phyloP scores from a whole-genome alignment of 345 rosid genomes.

The Anacardium occidentale region DNA sequence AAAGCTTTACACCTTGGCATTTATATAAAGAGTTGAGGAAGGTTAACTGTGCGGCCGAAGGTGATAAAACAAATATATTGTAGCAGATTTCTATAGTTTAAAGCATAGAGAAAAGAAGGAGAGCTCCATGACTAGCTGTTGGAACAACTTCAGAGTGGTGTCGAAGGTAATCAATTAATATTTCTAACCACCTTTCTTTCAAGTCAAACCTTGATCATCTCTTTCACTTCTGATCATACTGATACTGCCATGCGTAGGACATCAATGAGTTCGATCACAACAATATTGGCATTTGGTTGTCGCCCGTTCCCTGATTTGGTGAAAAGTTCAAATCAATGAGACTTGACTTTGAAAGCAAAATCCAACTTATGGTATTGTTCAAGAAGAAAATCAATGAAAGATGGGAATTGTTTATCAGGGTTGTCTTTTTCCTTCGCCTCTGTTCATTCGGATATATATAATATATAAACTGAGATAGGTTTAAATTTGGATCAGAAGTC shows the following conservation, averaged over 20 bases:
- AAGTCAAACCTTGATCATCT: not conserved
- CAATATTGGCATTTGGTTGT: no score
- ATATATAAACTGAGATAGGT: no score
- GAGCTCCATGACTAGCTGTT: not conserved
- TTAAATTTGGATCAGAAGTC: no score
- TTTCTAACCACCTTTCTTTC: not conserved
- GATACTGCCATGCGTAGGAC: no score
- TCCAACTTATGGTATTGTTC: not conserved
- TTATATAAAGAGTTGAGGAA: not conserved
- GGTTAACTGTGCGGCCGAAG: not conserved
- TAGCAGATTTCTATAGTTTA: not conserved
- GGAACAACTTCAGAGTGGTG: conserved; percentile 6
- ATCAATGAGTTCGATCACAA: no score
- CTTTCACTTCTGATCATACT: no score
- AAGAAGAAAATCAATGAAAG: no score
- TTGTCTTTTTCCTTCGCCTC: no score
- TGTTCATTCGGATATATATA: no score
- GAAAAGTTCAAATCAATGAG: not conserved
- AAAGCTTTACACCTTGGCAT: not conserved
- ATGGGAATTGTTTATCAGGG: no score
- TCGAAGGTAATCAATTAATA: not conserved
- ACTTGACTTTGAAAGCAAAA: not conserved
- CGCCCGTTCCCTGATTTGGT: not conserved
- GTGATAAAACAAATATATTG: not conserved
- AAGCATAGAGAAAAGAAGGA: not conserved